These are phyloP conservation scores for Stagonosporopsis tanaceti DNA, from an alignment of 2,329 filamentous ascomycete species.

Conservation along the genomic window DNA sequence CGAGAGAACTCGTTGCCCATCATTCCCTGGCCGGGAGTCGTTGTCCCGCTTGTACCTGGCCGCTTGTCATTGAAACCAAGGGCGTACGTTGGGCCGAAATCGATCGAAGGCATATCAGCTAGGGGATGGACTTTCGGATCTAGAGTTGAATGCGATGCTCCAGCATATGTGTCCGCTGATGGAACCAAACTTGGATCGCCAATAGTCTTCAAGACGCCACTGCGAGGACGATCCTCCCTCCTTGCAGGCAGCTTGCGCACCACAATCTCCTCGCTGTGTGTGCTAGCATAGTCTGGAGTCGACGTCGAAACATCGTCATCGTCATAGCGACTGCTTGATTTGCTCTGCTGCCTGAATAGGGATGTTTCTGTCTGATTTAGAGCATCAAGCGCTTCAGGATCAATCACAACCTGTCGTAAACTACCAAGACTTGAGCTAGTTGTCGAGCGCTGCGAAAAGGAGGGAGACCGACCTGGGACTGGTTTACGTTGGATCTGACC, in stretches of 20 bases:
- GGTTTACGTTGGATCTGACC: slow-evolving; percentile 48
- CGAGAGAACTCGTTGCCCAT: slow-evolving; percentile 41
- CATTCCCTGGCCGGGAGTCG: slow-evolving; percentile 48
- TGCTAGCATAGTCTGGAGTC: slow-evolving; percentile 82
- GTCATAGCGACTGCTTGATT: slow-evolving; percentile 66
- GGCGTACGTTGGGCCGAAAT: slow-evolving; percentile 86
- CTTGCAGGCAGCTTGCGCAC: slow-evolving; percentile 52
- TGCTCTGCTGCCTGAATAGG: slow-evolving; percentile 45
- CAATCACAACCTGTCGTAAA: slow-evolving; percentile 55
- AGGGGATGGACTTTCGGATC: slow-evolving; percentile 39
- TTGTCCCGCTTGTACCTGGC: slow-evolving; percentile 64
- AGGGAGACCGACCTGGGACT: slow-evolving; percentile 53
- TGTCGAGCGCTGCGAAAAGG: slow-evolving; percentile 47
- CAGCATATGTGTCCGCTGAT: slow-evolving; percentile 45
- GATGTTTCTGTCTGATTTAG: slow-evolving; percentile 41
- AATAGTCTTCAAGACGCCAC: slow-evolving; percentile 81
- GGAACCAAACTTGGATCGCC: slow-evolving; percentile 61
- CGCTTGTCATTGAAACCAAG: slow-evolving; percentile 65
- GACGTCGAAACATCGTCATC: slow-evolving; percentile 68
- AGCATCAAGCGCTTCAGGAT: slow-evolving; percentile 55
- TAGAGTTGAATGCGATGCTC: slow-evolving; percentile 9
- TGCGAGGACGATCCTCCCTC: slow-evolving; percentile 75
- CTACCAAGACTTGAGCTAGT: slow-evolving; percentile 54
- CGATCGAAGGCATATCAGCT: slow-evolving; percentile 72
- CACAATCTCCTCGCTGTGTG: slow-evolving; percentile 49